Base-by-base conservation (phyloP, 306 rosid species). In the Clitoria ternatea region DNA sequence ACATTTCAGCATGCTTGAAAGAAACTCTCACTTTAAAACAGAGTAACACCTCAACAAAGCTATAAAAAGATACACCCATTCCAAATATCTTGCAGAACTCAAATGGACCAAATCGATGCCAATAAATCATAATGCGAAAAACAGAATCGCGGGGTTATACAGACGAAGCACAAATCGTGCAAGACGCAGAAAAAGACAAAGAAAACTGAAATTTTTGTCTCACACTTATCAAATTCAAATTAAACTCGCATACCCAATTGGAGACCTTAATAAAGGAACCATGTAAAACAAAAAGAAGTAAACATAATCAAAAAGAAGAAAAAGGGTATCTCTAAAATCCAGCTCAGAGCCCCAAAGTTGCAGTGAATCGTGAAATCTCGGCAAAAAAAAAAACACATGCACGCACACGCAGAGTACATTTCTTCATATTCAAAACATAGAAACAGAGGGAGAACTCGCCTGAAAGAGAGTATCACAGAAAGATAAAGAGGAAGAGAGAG, bases 361-460 rank as follows among this genome's bases (percentile, higher is more conserved):
- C 18, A 17, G 24, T 23, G 13, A 66, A 64, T 55, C 47, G 37
- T 27, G 62, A 44, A 66, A 68, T 67, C 33, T 32, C 43, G 44
- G 63, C 24, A 53, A 47, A 63, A 3, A 14, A 30, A 56, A n/a
- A n/a, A n/a, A n/a, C n/a, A n/a, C n/a, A n/a, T n/a, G n/a, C n/a
- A n/a, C n/a, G n/a, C n/a, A 57, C 47, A 43, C 30, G 33, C 24
- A 62, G 4, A 18, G 24, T 32, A 69, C 22, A 64, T 27, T 49
- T n/a, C 32, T 47, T 57, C 7, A 6, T n/a, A n/a, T 59, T 70
- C 32, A 39, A 27, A 32, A 55, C 55, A 11, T 47, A 49, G 67
- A 48, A 64, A 7, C 42, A 50, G 15, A 72, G 49, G 69, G 71
- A 59, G 60, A 74, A 32, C 78, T 75, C 78, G 74, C 79, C 88